Conservation (phyloP, 257 asterid species). For the Anisodus tanguticus region DNA sequence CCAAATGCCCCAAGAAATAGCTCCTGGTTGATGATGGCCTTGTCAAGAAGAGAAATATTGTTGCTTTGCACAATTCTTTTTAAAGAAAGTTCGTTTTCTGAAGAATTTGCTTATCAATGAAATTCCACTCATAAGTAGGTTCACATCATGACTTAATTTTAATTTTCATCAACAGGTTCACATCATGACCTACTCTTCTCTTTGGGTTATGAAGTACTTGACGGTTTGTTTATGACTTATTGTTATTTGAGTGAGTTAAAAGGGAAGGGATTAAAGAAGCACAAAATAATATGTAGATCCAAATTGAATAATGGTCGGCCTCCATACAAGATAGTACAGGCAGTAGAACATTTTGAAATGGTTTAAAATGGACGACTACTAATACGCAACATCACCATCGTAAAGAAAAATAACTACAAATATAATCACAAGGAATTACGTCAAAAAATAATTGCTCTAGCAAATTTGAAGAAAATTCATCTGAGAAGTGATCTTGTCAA, state of each 20-base stretch:
- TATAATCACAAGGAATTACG: conserved; percentile 19
- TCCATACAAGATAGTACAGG: not conserved
- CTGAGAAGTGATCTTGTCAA: conserved; percentile 74
- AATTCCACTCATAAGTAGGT: too few species aligned
- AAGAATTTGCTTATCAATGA: too few species aligned
- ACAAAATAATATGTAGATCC: conserved; percentile 5
- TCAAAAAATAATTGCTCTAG: conserved; percentile 2
- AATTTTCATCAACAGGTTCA: too few species aligned
- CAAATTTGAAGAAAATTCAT: conserved; percentile 36
- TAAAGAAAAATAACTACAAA: conserved; percentile 10
- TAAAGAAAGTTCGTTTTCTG: too few species aligned
- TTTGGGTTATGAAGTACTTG: too few species aligned
- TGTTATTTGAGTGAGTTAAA: not conserved
- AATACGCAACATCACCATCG: not conserved
- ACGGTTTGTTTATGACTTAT: not conserved
- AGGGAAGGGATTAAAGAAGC: not conserved
- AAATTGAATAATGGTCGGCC: not conserved
- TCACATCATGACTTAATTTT: too few species aligned
- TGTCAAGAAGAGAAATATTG: too few species aligned
- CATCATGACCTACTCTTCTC: too few species aligned
- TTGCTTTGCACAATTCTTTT: too few species aligned
- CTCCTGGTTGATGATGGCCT: too few species aligned
- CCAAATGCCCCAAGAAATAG: too few species aligned
- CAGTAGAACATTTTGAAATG: conserved; percentile 8
- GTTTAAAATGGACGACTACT: not conserved